Conservation (phyloP, 306 rosid genomes). For the Hippophae tibetana region DNA sequence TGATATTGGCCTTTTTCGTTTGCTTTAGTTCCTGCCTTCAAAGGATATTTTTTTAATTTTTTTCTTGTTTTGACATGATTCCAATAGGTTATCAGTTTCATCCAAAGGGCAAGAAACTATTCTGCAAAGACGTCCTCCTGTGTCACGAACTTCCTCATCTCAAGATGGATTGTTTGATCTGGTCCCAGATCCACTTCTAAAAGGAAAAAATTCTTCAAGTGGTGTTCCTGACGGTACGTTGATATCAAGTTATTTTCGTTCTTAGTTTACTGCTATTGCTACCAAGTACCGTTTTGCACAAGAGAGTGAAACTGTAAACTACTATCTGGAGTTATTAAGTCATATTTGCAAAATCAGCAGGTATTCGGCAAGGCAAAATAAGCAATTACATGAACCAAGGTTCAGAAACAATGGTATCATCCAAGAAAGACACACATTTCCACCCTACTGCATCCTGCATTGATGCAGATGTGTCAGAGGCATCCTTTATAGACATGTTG, state of each 20-base stretch:
- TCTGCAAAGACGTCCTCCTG: conserved; percentile 33
- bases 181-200: conserved; percentile 27
- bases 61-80: not conserved
- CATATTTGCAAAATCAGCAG: conserved; percentile 16
- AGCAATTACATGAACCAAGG: conserved; percentile 22
- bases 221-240: conserved; percentile 33
- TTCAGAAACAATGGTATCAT: conserved; percentile 17
- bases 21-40: too few relatives aligned
- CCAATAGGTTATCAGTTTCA: conserved; percentile 27
- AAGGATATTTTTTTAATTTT: not conserved
- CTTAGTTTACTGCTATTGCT: not conserved
- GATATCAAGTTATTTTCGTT: not conserved
- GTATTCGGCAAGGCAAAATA: conserved; percentile 26
- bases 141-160: conserved; percentile 42
- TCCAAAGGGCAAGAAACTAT: conserved; percentile 42
- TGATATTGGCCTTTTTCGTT: too few relatives aligned
- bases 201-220: conserved; percentile 26
- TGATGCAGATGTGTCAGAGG: conserved; percentile 36
- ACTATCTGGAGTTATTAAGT: not conserved
- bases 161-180: conserved; percentile 51
- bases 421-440: conserved; percentile 33
- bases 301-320: too few relatives aligned
- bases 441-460: conserved; percentile 27
- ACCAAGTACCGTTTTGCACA: not conserved
- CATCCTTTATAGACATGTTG: conserved; percentile 56